Evolutionary conservation across 768 basidiomycete genomes (phyloP).

Genomic region (Mycena amicta): DNA sequence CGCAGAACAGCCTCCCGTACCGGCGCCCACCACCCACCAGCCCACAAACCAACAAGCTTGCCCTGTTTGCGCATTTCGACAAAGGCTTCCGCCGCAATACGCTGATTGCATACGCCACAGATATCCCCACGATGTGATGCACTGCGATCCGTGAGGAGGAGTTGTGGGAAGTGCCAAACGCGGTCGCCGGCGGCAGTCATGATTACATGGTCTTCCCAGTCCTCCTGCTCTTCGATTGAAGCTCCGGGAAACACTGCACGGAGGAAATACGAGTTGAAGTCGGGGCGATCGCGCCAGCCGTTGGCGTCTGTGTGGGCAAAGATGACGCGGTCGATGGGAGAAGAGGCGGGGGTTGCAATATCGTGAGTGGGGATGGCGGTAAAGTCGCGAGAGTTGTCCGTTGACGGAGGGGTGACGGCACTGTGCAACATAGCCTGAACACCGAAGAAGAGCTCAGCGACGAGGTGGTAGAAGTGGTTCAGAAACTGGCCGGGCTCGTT

Average conservation of each 20-base stretch:
- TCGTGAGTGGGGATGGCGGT: constrained; percentile 1
- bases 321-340: constrained; percentile 68
- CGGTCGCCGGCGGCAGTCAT: constrained; percentile 32
- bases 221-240: constrained; percentile 64
- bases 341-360: constrained; percentile 32
- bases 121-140: constrained; percentile 69
- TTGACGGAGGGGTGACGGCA: constrained; percentile 34
- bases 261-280: constrained; percentile 76
- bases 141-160: constrained; percentile 71
- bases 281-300: constrained; percentile 73
- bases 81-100: constrained; percentile 71
- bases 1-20: constrained; percentile 64
- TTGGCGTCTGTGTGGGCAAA: constrained; percentile 60
- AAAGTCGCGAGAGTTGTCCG: constrained; percentile 16
- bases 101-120: constrained; percentile 64
- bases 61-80: constrained; percentile 44
- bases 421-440: constrained; percentile 73
- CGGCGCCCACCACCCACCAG: constrained; percentile 76
- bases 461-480: constrained; percentile 85
- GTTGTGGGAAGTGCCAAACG: constrained; percentile 73
- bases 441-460: constrained; percentile 77
- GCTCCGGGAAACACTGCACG: constrained; percentile 72
- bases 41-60: constrained; percentile 38
- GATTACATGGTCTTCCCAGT: constrained; percentile 68
- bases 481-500: constrained; percentile 79